A percentile compares a stretch with the other conserved stretches of the same genome.
These are phyloP conservation scores for Spirogloea muscicola DNA, from an alignment of 139 green algal genomes.

Conservation along the genomic window DNA sequence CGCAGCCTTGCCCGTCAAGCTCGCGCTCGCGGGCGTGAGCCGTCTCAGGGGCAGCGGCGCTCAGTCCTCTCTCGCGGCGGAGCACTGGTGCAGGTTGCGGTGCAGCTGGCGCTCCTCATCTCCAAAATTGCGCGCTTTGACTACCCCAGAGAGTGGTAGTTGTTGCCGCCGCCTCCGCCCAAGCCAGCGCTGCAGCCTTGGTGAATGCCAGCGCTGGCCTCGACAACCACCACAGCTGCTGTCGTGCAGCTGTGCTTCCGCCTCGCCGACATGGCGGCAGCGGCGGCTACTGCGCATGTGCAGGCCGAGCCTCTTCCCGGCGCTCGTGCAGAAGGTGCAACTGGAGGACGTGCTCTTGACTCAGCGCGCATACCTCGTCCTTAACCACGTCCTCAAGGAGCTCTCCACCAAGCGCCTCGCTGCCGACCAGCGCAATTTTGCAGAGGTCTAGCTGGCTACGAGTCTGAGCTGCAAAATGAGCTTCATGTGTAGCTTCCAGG, in stretches of 20 bases:
- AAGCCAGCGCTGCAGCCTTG: not conserved
- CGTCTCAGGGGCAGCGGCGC: too few relatives aligned
- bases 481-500: too few relatives aligned
- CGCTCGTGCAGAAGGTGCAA: conserved; percentile 61
- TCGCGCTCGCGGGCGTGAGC: too few relatives aligned
- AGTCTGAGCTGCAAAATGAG: too few relatives aligned
- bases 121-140: conserved; percentile 84
- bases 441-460: too few relatives aligned
- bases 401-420: conserved; percentile 81
- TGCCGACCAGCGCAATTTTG: conserved; percentile 78
- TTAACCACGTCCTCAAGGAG: conserved; percentile 95
- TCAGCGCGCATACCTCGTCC: conserved; percentile 70
- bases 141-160: conserved; percentile 74
- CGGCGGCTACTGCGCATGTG: too few relatives aligned
- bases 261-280: not conserved
- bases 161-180: not conserved
- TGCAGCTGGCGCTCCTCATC: conserved; percentile 80
- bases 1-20: too few relatives aligned
- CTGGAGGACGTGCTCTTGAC: conserved; percentile 1
- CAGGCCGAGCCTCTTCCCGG: conserved; percentile 66
- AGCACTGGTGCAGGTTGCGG: conserved; percentile 60
- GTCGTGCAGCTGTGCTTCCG: not conserved
- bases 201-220: too few relatives aligned
- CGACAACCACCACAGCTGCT: not conserved
- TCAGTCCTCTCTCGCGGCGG: too few relatives aligned